Evolutionary conservation across 2,329 filamentous ascomycete genomes (phyloP), one percentile per base, ranked within the genome.

Genomic region (Hypoxylon sp.): DNA sequence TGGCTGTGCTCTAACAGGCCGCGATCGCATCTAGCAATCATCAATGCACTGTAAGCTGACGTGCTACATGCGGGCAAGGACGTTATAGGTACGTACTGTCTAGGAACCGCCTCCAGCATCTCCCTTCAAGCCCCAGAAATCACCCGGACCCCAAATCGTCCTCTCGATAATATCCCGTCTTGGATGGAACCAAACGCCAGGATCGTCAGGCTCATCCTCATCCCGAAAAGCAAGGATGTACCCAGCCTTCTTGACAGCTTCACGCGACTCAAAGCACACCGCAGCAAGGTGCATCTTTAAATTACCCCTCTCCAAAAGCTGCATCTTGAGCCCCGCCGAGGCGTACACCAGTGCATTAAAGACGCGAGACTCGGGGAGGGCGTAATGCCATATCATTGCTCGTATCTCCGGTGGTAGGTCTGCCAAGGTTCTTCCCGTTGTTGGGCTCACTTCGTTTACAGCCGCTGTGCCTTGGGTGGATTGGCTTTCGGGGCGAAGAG

Each of bases 171-270:
- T 26, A 26, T 68, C 66, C 13, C 34, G 46, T 3, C 26, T 38
- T 1, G 64, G 65, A 16, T 67, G 46, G 31, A 64, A 67, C 60
- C 62, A 68, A 4, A 68, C 56, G 3, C 65, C 66, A 0, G 64
- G 50, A n/a, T 67, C 65, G 9, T 50, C 49, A 0, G 61, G 51
- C n/a, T 61, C 35, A 21, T 66, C 58, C 29, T 63, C 61, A 27
- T 67, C 62, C 11, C 57, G 55, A 37, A 68, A 67, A 3, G 61
- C 59, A 32, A 68, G 51, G 2, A 56, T 34, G 34, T 67, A 67
- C 2, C 65, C 64, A 3, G 63, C 51, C 20, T 63, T 56, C 29
- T 41, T 34, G 13, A 68, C 62, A 15, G 63, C 36, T 38, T 61
- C 59, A 17, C 65, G 59, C 21, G 65, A 60, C 51, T 67, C 66